Conservation (phyloP, 495 filamentous ascomycete species). For the Friedmanniomyces simplex region DNA sequence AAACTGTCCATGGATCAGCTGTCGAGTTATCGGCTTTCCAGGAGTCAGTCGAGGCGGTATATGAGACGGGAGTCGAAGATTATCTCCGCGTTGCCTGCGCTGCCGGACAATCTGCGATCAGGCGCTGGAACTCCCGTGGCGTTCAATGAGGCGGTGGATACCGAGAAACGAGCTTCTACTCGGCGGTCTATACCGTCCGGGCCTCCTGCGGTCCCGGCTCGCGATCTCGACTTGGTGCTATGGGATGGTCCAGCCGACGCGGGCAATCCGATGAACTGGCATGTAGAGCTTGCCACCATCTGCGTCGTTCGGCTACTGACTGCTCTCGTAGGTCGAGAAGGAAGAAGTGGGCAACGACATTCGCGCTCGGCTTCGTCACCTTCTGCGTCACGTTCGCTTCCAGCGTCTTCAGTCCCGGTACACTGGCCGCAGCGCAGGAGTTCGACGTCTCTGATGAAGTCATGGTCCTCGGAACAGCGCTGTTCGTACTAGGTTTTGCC, state of each 20-base stretch:
- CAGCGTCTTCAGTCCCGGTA: conserved; percentile 46
- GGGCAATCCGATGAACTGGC: background rate
- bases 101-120: background rate
- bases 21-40: too few relatives aligned
- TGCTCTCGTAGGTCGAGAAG: background rate
- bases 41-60: too few relatives aligned
- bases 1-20: too few relatives aligned
- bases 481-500: conserved; percentile 40
- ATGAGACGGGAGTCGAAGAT: background rate
- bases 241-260: background rate
- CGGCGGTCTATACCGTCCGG: background rate
- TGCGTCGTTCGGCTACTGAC: too few relatives aligned
- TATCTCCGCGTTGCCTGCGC: background rate
- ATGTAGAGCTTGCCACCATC: background rate
- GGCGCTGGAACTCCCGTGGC: background rate
- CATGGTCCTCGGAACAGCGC: conserved; percentile 39
- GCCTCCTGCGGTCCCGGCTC: background rate
- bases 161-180: background rate
- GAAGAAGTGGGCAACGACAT: background rate
- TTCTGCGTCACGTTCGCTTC: conserved; percentile 48
- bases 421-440: conserved; percentile 33
- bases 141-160: background rate
- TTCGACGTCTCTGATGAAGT: conserved; percentile 42
- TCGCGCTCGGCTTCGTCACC: conserved; percentile 33
- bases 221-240: background rate